Evolutionary conservation across 306 rosid genomes (phyloP).

Genomic region (Prinsepia uniflora): DNA sequence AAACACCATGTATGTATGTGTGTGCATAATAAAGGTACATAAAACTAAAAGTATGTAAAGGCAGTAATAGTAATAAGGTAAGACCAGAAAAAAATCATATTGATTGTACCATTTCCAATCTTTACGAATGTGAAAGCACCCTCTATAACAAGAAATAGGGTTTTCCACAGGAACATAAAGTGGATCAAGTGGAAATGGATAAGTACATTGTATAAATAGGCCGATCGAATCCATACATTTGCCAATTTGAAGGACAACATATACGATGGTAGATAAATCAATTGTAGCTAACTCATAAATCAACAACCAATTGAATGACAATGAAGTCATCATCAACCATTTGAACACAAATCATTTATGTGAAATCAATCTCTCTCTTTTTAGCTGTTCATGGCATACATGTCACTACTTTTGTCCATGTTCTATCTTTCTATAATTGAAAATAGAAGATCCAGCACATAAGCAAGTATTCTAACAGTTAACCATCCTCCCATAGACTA

Average conservation of each 20-base stretch:
- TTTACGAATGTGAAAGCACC: conserved; percentile 58
- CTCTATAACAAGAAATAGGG: conserved; percentile 93
- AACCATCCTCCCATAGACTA: not conserved
- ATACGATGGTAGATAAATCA: too few relatives aligned
- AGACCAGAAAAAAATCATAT: not conserved
- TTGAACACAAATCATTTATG: too few relatives aligned
- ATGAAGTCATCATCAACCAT: too few relatives aligned
- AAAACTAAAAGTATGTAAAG: not conserved
- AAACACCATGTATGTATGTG: not conserved
- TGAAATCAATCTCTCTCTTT: too few relatives aligned
- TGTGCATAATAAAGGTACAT: not conserved
- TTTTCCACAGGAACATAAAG: conserved; percentile 64
- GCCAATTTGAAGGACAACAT: conserved; percentile 99
- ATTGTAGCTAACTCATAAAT: too few relatives aligned
- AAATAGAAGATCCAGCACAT: not conserved
- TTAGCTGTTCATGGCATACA: too few relatives aligned
- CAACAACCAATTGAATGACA: too few relatives aligned
- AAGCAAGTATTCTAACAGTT: not conserved
- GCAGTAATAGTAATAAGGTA: conserved; percentile 8
- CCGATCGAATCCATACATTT: conserved; percentile 78
- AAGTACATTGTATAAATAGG: conserved; percentile 75
- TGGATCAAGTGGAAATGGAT: conserved; percentile 88
- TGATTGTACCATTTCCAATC: conserved; percentile 82
- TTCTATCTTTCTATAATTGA: not conserved
- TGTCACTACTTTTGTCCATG: not conserved